Base-by-base conservation (phyloP, 1,284 basidiomycete species). In the Austroboletus niveus region DNA sequence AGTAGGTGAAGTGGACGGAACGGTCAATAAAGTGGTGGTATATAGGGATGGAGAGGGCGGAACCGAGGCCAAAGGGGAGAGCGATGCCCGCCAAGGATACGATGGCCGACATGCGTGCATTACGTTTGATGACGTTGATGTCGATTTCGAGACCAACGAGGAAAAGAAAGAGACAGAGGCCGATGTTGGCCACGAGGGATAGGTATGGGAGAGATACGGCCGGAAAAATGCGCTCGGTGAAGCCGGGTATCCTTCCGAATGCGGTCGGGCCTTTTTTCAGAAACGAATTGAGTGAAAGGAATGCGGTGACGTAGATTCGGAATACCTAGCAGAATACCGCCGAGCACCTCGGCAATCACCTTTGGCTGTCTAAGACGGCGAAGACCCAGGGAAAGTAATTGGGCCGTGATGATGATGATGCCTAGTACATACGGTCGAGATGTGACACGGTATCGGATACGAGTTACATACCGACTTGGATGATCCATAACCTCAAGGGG, bases 101-200 rank as follows among this genome's bases (percentile, higher is more conserved):
- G n/a, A 72, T 75, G 5, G 73, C 70, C 0, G 88, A 87, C 11
- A 84, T 75, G 14, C 81, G 78, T 2, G 81, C 86, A 73, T 94
- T 91, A 45, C 84, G 82, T 61, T 81, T 87, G 71, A 97, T 85
- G 56, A 96, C 76, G 6, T 75, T 74, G 0, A 84, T 77, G 63
- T 98, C 95, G 51, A 96, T 86, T 73, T 89, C 88, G 44, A 98
- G 78, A 12, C 93, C 96, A 40, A 98, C 84, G 48, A 95, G 76
- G 74, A 95, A 95, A 11, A 96, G 80, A 73, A 93, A 95, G 35
- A 97, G 77, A 58, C 96, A 84, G 20, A 98, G 81, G 47, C 96
- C 96, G 54, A 98, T 84, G 51, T 85, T 94, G 22, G 88, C 83
- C 11, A 94, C 90, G 31, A 98, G 81, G 51, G 80, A 87, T 48